Percentiles rank a stretch among this genome's conserved stretches.
phyloP scores from a whole-genome alignment of 495 filamentous ascomycete species.

The Aspergillus carlsbadensis region DNA sequence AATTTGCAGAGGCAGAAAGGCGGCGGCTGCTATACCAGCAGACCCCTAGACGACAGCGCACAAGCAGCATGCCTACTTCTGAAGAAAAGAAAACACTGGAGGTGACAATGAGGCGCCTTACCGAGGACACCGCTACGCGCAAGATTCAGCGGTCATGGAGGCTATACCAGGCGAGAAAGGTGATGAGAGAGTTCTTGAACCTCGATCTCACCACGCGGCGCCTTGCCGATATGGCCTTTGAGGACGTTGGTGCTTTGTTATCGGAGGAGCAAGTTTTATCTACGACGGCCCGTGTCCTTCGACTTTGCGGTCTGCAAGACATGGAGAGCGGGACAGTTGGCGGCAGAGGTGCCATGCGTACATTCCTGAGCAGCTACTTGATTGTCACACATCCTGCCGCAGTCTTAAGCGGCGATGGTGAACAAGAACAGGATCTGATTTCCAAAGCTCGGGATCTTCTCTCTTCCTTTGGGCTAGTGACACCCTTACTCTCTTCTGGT shows the following conservation, averaged over 20 bases:
- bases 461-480: conserved; percentile 76
- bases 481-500: conserved; percentile 57
- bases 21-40: conserved; percentile 58
- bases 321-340: conserved; percentile 65
- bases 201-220: conserved; percentile 73
- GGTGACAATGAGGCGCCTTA: conserved; percentile 45
- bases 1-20: conserved; percentile 82
- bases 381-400: conserved; percentile 91
- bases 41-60: conserved; percentile 60
- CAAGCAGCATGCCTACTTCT: conserved; percentile 57
- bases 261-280: conserved; percentile 69
- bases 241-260: conserved; percentile 76
- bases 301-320: conserved; percentile 73
- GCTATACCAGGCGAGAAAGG: conserved; percentile 53
- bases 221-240: conserved; percentile 75
- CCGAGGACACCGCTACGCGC: conserved; percentile 64
- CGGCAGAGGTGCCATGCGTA: conserved; percentile 78
- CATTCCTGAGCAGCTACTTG: conserved; percentile 88
- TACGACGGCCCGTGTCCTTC: conserved; percentile 69
- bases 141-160: conserved; percentile 81
- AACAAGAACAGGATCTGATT: conserved; percentile 87
- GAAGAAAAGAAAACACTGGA: conserved; percentile 54
- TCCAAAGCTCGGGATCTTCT: conserved; percentile 84
- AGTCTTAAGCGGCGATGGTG: conserved; percentile 81
- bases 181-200: conserved; percentile 63